Percentiles rank a stretch among this genome's conserved stretches.
These are phyloP conservation scores for Hermanozyma aechmeae DNA, from an alignment of 805 yeast genomes.

Conservation along the genomic window DNA sequence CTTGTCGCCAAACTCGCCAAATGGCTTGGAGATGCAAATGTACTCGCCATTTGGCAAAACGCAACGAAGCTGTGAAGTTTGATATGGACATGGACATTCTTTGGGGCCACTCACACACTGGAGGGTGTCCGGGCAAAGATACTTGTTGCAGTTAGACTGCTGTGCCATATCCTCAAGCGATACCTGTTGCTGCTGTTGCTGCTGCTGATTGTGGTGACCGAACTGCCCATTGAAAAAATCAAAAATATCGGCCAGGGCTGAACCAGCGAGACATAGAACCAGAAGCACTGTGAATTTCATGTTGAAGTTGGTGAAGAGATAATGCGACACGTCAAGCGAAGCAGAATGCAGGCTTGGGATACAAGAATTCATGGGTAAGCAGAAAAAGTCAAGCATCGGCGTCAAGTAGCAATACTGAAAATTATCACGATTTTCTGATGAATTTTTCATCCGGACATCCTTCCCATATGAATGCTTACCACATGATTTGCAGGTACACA, in stretches of 20 bases:
- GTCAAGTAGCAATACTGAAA: constrained; percentile 3
- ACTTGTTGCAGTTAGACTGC: constrained; percentile 45
- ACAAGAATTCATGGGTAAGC: neutral
- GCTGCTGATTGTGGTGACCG: too few species aligned
- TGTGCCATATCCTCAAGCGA: constrained; percentile 31
- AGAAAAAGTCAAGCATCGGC: constrained; percentile 1
- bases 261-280: constrained; percentile 5
- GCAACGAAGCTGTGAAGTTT: constrained; percentile 79
- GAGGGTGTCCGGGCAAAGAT: constrained; percentile 76
- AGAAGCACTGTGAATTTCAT: constrained; percentile 4
- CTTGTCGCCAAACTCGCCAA: constrained; percentile 24
- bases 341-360: neutral
- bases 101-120: constrained; percentile 60
- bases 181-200: constrained; percentile 3
- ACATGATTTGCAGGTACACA: too few species aligned
- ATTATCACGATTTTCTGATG: too few species aligned
- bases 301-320: neutral
- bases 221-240: constrained; percentile 19
- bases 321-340: constrained; percentile 1
- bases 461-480: too few species aligned
- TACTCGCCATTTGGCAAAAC: constrained; percentile 58
- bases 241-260: constrained; percentile 22
- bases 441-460: too few species aligned
- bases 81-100: constrained; percentile 88
- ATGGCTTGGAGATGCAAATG: constrained; percentile 81